Base-by-base conservation (phyloP, 2,329 filamentous ascomycete species). In the Emericellopsis cladophorae region DNA sequence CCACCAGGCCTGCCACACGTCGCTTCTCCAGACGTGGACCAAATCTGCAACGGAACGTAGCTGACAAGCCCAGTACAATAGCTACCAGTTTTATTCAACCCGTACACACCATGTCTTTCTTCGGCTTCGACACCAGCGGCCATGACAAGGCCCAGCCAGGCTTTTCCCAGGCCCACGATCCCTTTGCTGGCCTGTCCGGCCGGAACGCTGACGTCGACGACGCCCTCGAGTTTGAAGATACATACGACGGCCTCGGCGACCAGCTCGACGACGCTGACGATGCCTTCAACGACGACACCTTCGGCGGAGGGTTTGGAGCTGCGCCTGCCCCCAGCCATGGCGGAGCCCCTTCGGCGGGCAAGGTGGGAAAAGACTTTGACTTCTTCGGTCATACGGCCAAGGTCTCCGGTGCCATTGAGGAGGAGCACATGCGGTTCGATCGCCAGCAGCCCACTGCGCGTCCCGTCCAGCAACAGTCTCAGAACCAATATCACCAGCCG, bases 231-330 rank as follows among this genome's bases (percentile, higher is more conserved):
- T 98, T 96, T 51, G 92, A 98, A 53, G 88, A 98, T 57, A 96
- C 90, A 31, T 96, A 96, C 58, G 92, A 98, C 61, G 90, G 90
- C 15, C 70, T 98, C 33, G 92, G 88, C 42, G 84, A 95, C 55
- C 79, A 84, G 59, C 79, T 98, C 31, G 81, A 95, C 53, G 90
- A 98, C 58, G 81, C 84, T 16, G 85, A 90, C 54, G 92, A 98
- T 67, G 87, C 76, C 39, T 87, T 95, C 71, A 98, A 98, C 61
- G 87, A 96, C 53, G 92, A 96, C 57, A 98, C 92, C 2, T 98
- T 98, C 57, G 85, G 66, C 34, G 61, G 57, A 11, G 56, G 55
- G 24, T 54, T 52, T 15, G 46, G 62, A 44, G 63, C 61, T 43
- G 72, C 67, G 43, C 63, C 60, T 29, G 56, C 57, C 42, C 64